Evolutionary conservation across 805 yeast genomes (phyloP).

Genomic region (Sugiyamaella floridensis): DNA sequence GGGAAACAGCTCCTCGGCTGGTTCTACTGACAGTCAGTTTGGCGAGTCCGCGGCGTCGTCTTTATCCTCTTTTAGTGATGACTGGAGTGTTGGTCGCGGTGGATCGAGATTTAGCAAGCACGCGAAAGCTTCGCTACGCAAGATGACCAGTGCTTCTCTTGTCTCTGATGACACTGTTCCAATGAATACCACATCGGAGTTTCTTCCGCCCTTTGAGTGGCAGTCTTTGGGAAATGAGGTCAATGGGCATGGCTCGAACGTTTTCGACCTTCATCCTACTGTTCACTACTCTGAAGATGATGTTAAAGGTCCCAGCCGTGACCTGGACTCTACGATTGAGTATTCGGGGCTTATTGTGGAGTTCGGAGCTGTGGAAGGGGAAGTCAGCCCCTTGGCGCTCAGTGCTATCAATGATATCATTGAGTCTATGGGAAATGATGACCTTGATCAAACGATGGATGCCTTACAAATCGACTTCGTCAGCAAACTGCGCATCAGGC

Average conservation of each 20-base stretch:
- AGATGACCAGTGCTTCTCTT: neutral
- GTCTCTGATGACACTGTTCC: neutral
- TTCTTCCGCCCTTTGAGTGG: constrained; percentile 20
- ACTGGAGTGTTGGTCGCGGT: neutral
- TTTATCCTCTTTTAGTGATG: neutral
- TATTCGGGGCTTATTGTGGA: constrained; percentile 51
- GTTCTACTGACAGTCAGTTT: constrained; percentile 6
- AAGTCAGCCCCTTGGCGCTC: constrained; percentile 41
- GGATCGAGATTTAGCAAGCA: neutral
- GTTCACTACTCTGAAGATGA: constrained; percentile 10
- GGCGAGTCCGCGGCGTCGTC: neutral
- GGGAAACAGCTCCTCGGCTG: constrained; percentile 9
- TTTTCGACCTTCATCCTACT: constrained; percentile 14
- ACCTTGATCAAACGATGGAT: constrained; percentile 52
- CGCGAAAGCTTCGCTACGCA: neutral
- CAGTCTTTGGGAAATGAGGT: constrained; percentile 1
- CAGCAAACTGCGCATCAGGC: constrained; percentile 33
- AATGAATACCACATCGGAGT: neutral
- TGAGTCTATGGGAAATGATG: constrained; percentile 32
- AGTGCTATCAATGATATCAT: constrained; percentile 35
- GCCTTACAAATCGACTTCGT: constrained; percentile 55
- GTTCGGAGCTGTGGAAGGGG: constrained; percentile 44
- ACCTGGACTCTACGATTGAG: constrained; percentile 36
- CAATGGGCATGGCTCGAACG: neutral
- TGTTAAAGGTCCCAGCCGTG: constrained; percentile 6